Evolutionary conservation across 805 yeast genomes (phyloP).

Genomic region (Ogataea paraovalis): DNA sequence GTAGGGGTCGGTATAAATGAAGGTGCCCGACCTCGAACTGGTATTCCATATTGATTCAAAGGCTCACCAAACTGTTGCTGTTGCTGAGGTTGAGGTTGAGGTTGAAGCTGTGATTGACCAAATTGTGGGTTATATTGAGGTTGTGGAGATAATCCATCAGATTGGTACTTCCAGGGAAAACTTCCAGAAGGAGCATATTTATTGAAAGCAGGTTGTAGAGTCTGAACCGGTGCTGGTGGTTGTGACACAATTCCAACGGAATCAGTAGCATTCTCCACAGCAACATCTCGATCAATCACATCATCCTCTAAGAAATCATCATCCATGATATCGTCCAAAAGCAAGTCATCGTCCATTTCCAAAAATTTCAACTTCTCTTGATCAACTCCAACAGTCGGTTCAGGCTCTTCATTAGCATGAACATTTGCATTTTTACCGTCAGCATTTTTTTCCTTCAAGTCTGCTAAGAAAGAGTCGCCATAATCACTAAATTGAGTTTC

Average conservation of each 20-base stretch:
- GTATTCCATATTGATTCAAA: conserved; percentile 1
- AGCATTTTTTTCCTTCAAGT: not conserved
- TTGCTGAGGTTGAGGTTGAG: not conserved
- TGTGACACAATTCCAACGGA: not conserved
- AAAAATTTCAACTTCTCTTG: conserved; percentile 40
- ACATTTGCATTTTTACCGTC: not conserved
- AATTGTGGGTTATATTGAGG: not conserved
- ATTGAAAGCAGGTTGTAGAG: not conserved
- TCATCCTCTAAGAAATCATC: conserved; percentile 35
- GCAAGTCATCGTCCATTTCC: conserved; percentile 41
- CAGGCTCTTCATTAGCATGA: not conserved
- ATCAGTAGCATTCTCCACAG: not conserved
- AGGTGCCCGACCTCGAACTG: not conserved
- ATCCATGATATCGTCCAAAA: conserved; percentile 34
- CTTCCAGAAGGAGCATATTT: conserved; percentile 1
- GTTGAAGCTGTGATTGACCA: not conserved
- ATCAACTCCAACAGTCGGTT: conserved; percentile 5
- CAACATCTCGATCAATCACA: conserved; percentile 3
- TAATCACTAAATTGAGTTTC: not conserved
- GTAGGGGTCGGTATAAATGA: conserved; percentile 1
- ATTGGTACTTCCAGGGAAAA: conserved; percentile 1
- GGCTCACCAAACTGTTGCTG: not conserved
- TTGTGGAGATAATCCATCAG: not conserved
- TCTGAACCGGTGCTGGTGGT: not conserved
- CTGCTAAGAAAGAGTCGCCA: conserved; percentile 6